These are phyloP conservation scores for Rhipidocladum racemiflorum DNA, from an alignment of 176 grass and related monocot genomes.

Conservation along the genomic window DNA sequence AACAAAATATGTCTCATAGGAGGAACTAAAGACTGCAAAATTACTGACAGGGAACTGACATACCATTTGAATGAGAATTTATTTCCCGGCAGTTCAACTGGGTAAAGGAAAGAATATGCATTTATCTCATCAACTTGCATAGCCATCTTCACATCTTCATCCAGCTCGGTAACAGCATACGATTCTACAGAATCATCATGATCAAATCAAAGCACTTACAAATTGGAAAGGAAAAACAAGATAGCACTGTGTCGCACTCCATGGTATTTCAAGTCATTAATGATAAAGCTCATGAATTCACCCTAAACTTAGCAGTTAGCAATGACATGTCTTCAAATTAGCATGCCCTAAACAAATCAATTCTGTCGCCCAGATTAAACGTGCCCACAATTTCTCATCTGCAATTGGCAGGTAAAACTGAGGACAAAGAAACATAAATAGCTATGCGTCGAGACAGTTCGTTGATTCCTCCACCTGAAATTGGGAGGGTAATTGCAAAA, in stretches of 20 bases:
- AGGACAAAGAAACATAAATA: background rate
- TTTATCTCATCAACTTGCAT: conserved; percentile 66
- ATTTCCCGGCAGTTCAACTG: conserved; percentile 58
- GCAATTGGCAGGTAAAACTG: background rate
- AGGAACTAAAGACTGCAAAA: conserved; percentile 6
- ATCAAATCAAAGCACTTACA: background rate
- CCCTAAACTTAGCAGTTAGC: background rate
- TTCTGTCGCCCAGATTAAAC: background rate
- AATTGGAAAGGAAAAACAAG: background rate
- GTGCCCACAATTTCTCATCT: background rate
- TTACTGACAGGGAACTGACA: conserved; percentile 9
- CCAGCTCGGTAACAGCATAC: conserved; percentile 49
- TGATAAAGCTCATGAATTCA: background rate
- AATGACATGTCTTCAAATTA: background rate
- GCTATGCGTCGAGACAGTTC: background rate
- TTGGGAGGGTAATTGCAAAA: conserved; percentile 42
- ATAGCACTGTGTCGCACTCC: background rate
- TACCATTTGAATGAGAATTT: conserved; percentile 85
- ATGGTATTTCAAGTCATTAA: background rate
- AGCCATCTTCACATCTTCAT: conserved; percentile 75
- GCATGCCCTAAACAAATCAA: background rate
- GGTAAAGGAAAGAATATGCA: conserved; percentile 84
- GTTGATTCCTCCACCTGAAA: conserved; percentile 34
- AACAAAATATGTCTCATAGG: background rate
- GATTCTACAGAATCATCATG: conserved; percentile 43